Evolutionary conservation across 495 filamentous ascomycete species (phyloP).

Genomic region (Entonaema liquescens): DNA sequence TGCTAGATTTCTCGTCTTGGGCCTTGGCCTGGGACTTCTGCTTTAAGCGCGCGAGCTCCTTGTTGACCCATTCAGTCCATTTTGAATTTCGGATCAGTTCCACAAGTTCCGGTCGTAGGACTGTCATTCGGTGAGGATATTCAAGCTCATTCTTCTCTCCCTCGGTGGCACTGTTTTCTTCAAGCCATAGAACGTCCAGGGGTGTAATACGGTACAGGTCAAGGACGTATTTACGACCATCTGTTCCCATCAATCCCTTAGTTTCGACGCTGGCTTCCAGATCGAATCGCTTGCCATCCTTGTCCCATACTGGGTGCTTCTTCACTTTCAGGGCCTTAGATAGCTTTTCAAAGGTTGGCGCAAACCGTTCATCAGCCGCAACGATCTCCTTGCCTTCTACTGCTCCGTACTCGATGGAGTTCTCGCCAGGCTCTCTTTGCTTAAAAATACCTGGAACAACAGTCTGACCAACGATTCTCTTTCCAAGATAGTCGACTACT

Average conservation of each 20-base stretch:
- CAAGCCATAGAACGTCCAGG: conserved; percentile 88
- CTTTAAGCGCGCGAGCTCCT: conserved; percentile 67
- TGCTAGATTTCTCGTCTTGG: conserved; percentile 41
- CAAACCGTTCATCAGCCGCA: conserved; percentile 86
- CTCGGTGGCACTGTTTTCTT: conserved; percentile 63
- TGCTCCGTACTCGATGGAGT: conserved; percentile 98
- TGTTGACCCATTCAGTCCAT: conserved; percentile 84
- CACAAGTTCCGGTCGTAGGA: conserved; percentile 87
- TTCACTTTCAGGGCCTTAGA: conserved; percentile 88
- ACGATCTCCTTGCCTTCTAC: conserved; percentile 97
- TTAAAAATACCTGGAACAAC: conserved; percentile 99
- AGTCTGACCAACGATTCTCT: conserved; percentile 96
- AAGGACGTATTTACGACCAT: conserved; percentile 95
- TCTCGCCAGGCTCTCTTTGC: conserved; percentile 94
- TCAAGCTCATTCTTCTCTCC: conserved; percentile 58
- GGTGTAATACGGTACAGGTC: conserved; percentile 96
- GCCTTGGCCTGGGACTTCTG: conserved; percentile 46
- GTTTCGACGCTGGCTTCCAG: conserved; percentile 97
- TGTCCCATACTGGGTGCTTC: conserved; percentile 98
- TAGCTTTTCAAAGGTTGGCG: conserved; percentile 84
- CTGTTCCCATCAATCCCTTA: conserved; percentile 96
- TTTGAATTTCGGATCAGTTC: conserved; percentile 83
- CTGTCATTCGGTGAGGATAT: conserved; percentile 96
- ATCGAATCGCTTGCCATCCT: conserved; percentile 87
- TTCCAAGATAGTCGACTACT: conserved; percentile 96